Evolutionary conservation across 176 grass and related monocot species (phyloP), one percentile per base, ranked within the genome.

Genomic region (Elymus sibiricus): DNA sequence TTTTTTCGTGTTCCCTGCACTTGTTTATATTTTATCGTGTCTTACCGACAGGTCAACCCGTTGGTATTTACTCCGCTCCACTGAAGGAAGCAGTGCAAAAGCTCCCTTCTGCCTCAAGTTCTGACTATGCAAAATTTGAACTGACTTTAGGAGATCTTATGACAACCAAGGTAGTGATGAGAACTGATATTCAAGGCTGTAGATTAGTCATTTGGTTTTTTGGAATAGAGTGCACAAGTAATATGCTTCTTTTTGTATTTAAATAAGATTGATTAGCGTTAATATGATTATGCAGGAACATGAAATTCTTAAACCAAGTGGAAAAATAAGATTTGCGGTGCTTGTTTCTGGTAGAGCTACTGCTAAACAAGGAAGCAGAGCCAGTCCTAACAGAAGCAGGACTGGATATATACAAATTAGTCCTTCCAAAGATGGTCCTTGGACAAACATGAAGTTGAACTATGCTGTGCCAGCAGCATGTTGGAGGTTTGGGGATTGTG

Each of bases 391-490:
- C 79, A 79, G 89, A 87, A 91, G 61, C 84, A 98, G 64, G 84
- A 76, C 71, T 46, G 91, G 96, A 58, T 90, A 89, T 88, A 92
- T 97, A 85, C 96, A 98, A 77, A 94, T 98, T 86, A 95, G 96
- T 80, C 91, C 96, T 73, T 86, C 86, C 31, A 98, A 90, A 81
- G 96, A 98, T 87, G 96, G 96, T 32, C 96, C 96, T 42, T 98
- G 96, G 96, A 98, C 96, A 80, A 92, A 68, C 76, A 91, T 98
- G 90, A 95, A 93, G 84, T 78, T 98, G 72, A 98, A 98, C 55
- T 98, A 98, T 89, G 96, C 96, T 83, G 94, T 91, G 31, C 88
- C 92, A 87, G 86, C 91, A 74, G 81, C 91, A 74, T 95, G 96
- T 87, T 98, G 93, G 96, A 95, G 96, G 86, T 92, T 98, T 75